Conservation (phyloP, 163 green algal species). For the Trebouxiophyceae sp. region DNA sequence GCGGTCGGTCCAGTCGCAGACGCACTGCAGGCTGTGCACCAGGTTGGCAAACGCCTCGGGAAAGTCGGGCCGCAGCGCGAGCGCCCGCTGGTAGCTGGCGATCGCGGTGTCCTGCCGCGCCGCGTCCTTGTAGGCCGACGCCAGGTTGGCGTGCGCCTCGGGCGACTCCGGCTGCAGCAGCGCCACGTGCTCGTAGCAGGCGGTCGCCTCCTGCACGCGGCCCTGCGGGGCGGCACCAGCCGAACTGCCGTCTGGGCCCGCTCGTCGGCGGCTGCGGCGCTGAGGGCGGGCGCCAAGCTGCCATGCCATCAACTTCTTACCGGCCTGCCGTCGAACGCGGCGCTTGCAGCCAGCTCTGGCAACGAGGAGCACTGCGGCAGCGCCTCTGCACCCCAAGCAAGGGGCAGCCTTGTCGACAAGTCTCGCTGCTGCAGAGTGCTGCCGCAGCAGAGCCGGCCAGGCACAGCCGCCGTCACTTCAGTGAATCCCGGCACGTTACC, state of each 20-base stretch:
- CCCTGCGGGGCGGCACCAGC: slow-evolving; percentile 20
- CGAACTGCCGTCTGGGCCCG: too few relatives aligned
- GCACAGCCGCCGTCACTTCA: too few relatives aligned
- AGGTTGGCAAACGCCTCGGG: slow-evolving; percentile 76
- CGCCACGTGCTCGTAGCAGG: slow-evolving; percentile 71
- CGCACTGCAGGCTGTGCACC: slow-evolving; percentile 73
- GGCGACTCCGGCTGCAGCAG: slow-evolving; percentile 37
- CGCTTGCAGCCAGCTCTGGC: neutral
- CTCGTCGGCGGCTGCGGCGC: too few relatives aligned
- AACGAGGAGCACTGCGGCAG: neutral
- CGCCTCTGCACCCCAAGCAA: too few relatives aligned
- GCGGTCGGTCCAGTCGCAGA: slow-evolving; percentile 75
- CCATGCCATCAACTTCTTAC: too few relatives aligned
- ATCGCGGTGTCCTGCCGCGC: slow-evolving; percentile 57
- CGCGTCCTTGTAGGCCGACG: slow-evolving; percentile 52
- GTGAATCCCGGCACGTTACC: too few relatives aligned
- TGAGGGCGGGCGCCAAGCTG: too few relatives aligned
- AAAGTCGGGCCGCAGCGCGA: slow-evolving; percentile 58
- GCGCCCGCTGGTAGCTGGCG: slow-evolving; percentile 45
- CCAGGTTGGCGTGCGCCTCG: slow-evolving; percentile 57
- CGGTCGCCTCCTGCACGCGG: slow-evolving; percentile 54
- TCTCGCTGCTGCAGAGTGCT: too few relatives aligned
- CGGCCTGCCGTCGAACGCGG: too few relatives aligned
- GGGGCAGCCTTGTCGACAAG: too few relatives aligned
- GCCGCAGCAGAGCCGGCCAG: too few relatives aligned